Percentiles rank a stretch among this genome's conserved stretches.
Evolutionary conservation across 129 eudicot species (phyloP).

Genomic region (Chrysanthemum lavandulifolium): DNA sequence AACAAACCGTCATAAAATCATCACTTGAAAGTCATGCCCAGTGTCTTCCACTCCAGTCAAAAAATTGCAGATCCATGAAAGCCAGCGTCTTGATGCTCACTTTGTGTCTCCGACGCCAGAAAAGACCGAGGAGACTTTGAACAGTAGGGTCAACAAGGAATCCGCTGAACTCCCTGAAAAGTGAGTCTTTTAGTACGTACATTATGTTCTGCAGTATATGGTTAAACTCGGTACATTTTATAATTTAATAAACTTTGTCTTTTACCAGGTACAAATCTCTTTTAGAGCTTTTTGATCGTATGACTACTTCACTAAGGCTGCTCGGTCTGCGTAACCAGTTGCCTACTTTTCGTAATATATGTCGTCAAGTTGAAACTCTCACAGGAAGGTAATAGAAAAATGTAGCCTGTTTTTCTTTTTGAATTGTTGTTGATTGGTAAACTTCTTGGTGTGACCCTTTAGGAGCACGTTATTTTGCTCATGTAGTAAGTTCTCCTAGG

Average conservation of each 20-base stretch:
- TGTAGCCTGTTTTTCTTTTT: too few species aligned
- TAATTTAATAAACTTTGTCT: slow-evolving; percentile 1
- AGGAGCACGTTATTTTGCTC: too few species aligned
- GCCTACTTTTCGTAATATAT: slow-evolving; percentile 32
- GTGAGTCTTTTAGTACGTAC: slow-evolving; percentile 36
- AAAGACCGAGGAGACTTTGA: slow-evolving; percentile 44
- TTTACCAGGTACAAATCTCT: slow-evolving; percentile 46
- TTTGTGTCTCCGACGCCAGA: slow-evolving; percentile 55
- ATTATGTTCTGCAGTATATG: neutral
- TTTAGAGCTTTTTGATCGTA: slow-evolving; percentile 58
- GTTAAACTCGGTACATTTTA: neutral
- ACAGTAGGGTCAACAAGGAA: slow-evolving; percentile 36
- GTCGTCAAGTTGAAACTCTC: slow-evolving; percentile 50
- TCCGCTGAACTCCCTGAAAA: slow-evolving; percentile 58
- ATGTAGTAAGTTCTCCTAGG: too few species aligned
- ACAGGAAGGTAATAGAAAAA: slow-evolving; percentile 46
- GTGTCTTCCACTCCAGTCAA: slow-evolving; percentile 29
- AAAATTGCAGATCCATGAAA: slow-evolving; percentile 22
- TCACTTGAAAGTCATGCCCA: slow-evolving; percentile 14
- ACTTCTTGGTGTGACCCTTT: too few species aligned
- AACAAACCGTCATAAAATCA: slow-evolving; percentile 17
- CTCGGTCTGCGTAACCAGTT: too few species aligned
- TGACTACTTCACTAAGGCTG: slow-evolving; percentile 42
- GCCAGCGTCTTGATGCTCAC: slow-evolving; percentile 23
- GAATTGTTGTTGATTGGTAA: too few species aligned